phyloP scores from a whole-genome alignment of 257 asterid species.

The Petrea volubilis region DNA sequence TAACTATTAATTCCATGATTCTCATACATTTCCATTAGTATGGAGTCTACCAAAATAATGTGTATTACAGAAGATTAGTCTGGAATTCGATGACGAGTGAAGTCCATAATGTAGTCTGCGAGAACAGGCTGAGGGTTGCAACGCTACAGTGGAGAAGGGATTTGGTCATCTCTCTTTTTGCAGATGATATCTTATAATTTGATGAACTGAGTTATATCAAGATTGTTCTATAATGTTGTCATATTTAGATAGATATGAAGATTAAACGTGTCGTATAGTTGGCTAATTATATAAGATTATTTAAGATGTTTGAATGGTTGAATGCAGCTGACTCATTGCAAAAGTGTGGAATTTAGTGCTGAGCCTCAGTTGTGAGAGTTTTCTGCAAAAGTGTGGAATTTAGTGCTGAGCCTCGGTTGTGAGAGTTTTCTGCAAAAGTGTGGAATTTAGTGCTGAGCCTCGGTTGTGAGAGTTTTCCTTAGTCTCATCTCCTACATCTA shows the following conservation, averaged over 20 bases:
- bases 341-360: background rate
- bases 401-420: background rate
- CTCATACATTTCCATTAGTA: background rate
- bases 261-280: conserved; percentile 1
- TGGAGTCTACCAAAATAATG: conserved; percentile 1
- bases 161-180: background rate
- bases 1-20: background rate
- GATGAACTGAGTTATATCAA: conserved; percentile 1
- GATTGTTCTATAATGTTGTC: background rate
- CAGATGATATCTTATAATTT: background rate
- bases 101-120: conserved; percentile 9
- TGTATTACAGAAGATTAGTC: background rate
- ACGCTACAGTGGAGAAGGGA: background rate
- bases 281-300: background rate
- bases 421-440: conserved; percentile 6
- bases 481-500: background rate
- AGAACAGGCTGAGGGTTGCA: conserved; percentile 12
- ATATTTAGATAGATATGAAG: conserved; percentile 3
- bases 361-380: background rate
- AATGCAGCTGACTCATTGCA: background rate
- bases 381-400: background rate
- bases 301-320: background rate
- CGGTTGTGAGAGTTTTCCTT: background rate
- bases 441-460: background rate
- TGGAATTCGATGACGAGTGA: background rate